Evolutionary conservation across 106 monocot genomes (phyloP).

Genomic region (Phalaenopsis aphrodite): DNA sequence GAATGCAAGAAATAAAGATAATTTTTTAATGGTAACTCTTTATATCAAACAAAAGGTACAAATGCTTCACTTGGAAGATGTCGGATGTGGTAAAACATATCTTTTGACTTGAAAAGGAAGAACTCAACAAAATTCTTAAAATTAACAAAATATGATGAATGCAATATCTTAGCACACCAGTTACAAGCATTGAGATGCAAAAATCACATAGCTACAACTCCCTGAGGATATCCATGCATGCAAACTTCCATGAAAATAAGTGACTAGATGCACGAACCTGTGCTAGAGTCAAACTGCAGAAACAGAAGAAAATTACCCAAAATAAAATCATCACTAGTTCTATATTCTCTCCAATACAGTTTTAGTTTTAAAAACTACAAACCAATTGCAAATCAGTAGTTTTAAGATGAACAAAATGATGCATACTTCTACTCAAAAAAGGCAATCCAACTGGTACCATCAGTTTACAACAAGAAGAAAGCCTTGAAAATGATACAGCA

Average conservation of each 20-base stretch:
- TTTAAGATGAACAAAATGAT: conserved; percentile 8
- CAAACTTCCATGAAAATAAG: background rate
- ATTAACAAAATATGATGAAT: background rate
- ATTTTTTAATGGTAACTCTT: background rate
- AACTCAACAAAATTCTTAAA: background rate
- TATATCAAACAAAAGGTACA: background rate
- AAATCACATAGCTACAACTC: background rate
- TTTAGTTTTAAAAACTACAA: background rate
- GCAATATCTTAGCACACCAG: background rate
- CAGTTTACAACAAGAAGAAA: conserved; percentile 56
- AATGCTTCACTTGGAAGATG: background rate
- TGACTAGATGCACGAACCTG: background rate
- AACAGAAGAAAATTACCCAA: background rate
- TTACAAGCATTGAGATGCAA: background rate
- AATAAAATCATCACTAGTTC: background rate
- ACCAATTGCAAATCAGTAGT: background rate
- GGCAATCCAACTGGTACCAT: conserved; percentile 83
- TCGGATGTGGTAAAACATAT: background rate
- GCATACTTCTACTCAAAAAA: conserved; percentile 64
- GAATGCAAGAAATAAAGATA: background rate
- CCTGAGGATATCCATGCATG: background rate
- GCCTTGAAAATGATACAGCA: conserved; percentile 79
- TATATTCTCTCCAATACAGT: background rate
- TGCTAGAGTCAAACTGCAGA: background rate
- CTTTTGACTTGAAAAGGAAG: background rate